Percentiles rank a stretch among this genome's conserved stretches.
phyloP scores from a whole-genome alignment of 495 filamentous ascomycete genomes.

The Xylaria acuta region DNA sequence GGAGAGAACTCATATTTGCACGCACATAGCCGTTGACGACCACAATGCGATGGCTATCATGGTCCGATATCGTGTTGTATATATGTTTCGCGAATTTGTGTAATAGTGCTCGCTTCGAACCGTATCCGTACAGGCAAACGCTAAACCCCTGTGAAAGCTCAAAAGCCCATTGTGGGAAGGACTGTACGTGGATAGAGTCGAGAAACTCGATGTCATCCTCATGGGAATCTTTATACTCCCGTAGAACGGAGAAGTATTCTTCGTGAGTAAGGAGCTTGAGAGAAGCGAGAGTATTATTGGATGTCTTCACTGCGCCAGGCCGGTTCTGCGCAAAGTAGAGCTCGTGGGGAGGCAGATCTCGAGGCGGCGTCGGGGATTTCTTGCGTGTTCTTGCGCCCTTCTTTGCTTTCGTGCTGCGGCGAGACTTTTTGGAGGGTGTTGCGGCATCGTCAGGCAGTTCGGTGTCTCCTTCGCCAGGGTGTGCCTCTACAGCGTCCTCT shows the following conservation, averaged over 20 bases:
- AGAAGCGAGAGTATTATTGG: slow-evolving; percentile 81
- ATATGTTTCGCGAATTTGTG: slow-evolving; percentile 78
- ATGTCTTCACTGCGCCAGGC: slow-evolving; percentile 79
- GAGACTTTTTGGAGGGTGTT: slow-evolving; percentile 42
- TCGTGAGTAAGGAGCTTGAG: slow-evolving; percentile 83
- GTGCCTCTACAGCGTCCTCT: slow-evolving; percentile 41
- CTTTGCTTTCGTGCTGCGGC: slow-evolving; percentile 48
- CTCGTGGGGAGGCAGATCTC: slow-evolving; percentile 82
- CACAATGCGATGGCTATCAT: slow-evolving; percentile 66
- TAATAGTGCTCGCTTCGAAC: slow-evolving; percentile 80
- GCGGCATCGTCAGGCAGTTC: slow-evolving; percentile 49
- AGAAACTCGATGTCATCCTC: slow-evolving; percentile 72
- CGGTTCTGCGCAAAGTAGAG: slow-evolving; percentile 94
- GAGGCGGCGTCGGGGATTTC: slow-evolving; percentile 78
- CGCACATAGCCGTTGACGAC: slow-evolving; percentile 85
- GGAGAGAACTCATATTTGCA: slow-evolving; percentile 68
- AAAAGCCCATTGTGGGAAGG: slow-evolving; percentile 91
- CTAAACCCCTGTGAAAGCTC: slow-evolving; percentile 90
- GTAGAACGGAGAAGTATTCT: slow-evolving; percentile 80
- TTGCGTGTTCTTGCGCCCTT: slow-evolving; percentile 56
- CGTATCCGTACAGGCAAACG: slow-evolving; percentile 90
- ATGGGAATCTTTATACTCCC: slow-evolving; percentile 73
- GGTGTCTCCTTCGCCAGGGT: slow-evolving; percentile 37
- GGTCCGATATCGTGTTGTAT: slow-evolving; percentile 53
- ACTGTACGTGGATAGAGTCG: slow-evolving; percentile 74